Evolutionary conservation across 2,329 filamentous ascomycete genomes (phyloP), one percentile per base, ranked within the genome.

Genomic region (Beauveria sp.): DNA sequence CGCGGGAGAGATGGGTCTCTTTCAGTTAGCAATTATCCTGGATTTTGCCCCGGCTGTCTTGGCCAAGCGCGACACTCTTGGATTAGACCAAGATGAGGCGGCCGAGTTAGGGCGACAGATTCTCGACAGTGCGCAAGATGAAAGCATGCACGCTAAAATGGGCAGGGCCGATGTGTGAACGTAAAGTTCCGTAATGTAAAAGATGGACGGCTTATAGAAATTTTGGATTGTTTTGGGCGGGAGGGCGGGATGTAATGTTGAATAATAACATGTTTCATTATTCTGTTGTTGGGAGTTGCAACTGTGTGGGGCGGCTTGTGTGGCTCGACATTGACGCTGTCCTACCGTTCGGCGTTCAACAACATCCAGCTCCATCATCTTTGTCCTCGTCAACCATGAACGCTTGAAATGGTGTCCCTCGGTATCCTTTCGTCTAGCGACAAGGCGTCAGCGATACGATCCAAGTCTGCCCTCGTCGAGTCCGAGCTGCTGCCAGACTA

Each of bases 381-480:
- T 18, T 47, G 14, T 22, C 14, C 24, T n/a, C 46, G 30, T 63
- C 63, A 69, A 72, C 66, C 66, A 75, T 74, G 72, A 73, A 63
- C 71, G 71, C 71, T 66, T 71, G 76, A 71, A 69, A 82, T 82
- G 79, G 78, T 77, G 61, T 75, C 82, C 65, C 75, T 77, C 63
- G 76, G 74, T 65, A 75, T 82, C 67, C 77, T 82, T 67, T 70
- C 75, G 63, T 73, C 77, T 65, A 71, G 69, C 70, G 76, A 77
- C 63, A 72, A 70, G 64, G 69, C 72, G 48, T 70, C 71, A 30
- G 68, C 71, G 22, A 69, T 65, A 62, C 70, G 71, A 44, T 66
- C 69, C 61, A 71, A 70, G 67, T 64, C 69, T 34, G 65, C 65
- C 66, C 69, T 67, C 57, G 55, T 65, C 40, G 69, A 70, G 61